Evolutionary conservation across 352 stramenopile species (phyloP).

Genomic region (Blastocystis sp.): DNA sequence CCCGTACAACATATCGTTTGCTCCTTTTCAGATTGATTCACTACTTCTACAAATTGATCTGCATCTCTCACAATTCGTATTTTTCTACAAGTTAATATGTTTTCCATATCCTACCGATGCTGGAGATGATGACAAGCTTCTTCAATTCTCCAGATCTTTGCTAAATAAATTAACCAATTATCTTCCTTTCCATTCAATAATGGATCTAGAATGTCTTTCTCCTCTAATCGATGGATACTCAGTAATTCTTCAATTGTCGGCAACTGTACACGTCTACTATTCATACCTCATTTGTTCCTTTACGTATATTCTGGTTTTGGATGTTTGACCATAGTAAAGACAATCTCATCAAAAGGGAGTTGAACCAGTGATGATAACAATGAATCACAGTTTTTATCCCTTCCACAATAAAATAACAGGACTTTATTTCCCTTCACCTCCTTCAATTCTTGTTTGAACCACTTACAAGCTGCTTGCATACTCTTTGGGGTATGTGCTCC

Average conservation of each 20-base stretch:
- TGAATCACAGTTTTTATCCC: conserved; percentile 68
- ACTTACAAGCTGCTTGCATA: conserved; percentile 77
- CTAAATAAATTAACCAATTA: conserved; percentile 28
- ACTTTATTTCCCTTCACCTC: neutral
- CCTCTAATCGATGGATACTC: neutral
- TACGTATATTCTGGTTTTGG: conserved; percentile 65
- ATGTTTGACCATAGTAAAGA: conserved; percentile 53
- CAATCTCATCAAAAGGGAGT: conserved; percentile 51
- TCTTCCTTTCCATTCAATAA: neutral
- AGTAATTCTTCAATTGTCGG: neutral
- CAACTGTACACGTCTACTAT: conserved; percentile 21
- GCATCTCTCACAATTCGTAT: neutral
- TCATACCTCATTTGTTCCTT: neutral
- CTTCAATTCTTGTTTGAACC: conserved; percentile 73
- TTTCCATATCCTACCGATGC: neutral
- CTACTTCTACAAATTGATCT: neutral
- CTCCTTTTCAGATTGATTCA: neutral
- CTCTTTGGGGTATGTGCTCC: conserved; percentile 81
- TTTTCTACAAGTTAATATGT: neutral
- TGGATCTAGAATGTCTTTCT: neutral
- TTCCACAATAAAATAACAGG: conserved; percentile 70
- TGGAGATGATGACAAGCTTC: neutral
- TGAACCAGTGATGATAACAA: conserved; percentile 63
- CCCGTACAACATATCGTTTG: conserved; percentile 6
- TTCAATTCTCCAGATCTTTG: conserved; percentile 46